Evolutionary conservation across 495 filamentous ascomycete species (phyloP), one percentile per base, ranked within the genome.

Genomic region (Daldinia vernicosa): DNA sequence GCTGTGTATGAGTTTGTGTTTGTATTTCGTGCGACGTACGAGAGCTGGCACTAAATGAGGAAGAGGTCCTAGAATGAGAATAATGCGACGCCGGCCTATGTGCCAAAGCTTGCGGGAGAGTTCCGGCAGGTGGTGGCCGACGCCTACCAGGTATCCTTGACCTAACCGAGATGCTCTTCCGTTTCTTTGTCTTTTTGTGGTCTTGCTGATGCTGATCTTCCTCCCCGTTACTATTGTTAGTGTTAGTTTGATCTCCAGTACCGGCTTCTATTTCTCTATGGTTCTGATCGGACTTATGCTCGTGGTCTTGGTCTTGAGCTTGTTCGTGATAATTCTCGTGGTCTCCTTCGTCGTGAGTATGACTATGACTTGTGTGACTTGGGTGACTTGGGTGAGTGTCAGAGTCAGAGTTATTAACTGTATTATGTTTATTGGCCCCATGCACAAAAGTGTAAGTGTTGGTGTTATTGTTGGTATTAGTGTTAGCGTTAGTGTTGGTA

Each of bases 131-230:
- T 50, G 72, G 70, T 68, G 73, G 73, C 19, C 61, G 72, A 66
- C 69, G 77, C 74, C 62, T 79, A 53, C 76, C 77, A 55, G 70
- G 64, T 43, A 73, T 72, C 58, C 71, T 66, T 63, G 66, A 72
- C 55, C 72, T 67, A 39, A 65, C 52, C 30, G 72, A 67, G 51
- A 57, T 69, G 27, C 71, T 76, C 60, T 80, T 80, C 65, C 78
- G 76, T 50, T 81, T 76, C 71, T 77, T 80, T 47, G 76, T 71
- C 66, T 78, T 76, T 52, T 58, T 68, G 22, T 56, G 66, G 53
- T 40, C 24, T 17, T 43, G 35, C 4, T 55, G 60, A 19, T 56
- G 50, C 9, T 26, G 55, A 30, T 64, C 27, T 22, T 57, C 57
- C 12, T 66, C 55, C 12, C 60, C 62, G 58, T 56, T 56, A 60